phyloP scores from a whole-genome alignment of 73 alveolate species.

The Tetrahymena thermophila region DNA sequence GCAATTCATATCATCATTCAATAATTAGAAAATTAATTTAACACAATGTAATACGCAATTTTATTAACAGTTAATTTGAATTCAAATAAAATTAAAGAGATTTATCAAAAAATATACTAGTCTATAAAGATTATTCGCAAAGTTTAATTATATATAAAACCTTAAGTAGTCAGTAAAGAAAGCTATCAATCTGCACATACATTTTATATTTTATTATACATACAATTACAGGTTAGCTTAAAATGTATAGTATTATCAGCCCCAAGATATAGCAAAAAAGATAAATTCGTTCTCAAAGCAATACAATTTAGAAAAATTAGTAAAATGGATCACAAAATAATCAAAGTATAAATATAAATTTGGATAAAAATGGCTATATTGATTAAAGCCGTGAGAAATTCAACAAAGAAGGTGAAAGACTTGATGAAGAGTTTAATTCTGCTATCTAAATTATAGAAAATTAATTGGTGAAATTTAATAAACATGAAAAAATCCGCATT shows the following conservation, averaged over 20 bases:
- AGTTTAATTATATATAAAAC: too few relatives aligned
- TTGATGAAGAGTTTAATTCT: background rate
- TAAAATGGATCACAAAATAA: background rate
- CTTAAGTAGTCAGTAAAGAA: too few relatives aligned
- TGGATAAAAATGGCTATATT: background rate
- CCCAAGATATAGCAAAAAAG: background rate
- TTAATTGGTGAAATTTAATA: background rate
- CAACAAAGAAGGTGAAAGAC: background rate
- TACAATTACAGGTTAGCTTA: background rate
- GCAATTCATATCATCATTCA: background rate
- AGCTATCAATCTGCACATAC: too few relatives aligned
- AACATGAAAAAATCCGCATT: background rate
- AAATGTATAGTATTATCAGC: background rate
- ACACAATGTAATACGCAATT: background rate
- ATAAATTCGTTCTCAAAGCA: background rate
- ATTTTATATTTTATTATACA: too few relatives aligned
- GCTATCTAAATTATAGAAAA: background rate
- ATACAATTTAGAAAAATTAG: background rate
- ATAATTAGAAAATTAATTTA: too few relatives aligned
- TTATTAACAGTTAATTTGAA: background rate
- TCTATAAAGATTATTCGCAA: too few relatives aligned
- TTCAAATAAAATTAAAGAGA: background rate
- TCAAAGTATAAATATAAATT: background rate
- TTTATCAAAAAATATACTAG: background rate
- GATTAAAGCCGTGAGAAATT: background rate